Conservation (phyloP, 805 yeast species). For the Lachancea quebecensis region DNA sequence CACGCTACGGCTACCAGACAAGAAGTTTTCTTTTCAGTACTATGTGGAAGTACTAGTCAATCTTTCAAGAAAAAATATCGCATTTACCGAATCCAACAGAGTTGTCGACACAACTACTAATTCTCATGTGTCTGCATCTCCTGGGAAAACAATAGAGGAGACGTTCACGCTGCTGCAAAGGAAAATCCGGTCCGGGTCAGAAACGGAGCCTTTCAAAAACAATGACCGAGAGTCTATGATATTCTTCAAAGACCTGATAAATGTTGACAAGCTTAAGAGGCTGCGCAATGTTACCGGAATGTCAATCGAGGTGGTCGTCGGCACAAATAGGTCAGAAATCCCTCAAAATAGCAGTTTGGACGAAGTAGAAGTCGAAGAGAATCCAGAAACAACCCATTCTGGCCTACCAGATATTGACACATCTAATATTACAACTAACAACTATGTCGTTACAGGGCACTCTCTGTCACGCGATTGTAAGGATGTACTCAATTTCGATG, state of each 20-base stretch:
- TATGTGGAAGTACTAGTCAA: slow-evolving; percentile 80
- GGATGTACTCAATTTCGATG: slow-evolving; percentile 2
- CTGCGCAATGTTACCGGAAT: slow-evolving; percentile 73
- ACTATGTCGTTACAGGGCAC: not conserved
- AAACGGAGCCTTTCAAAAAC: slow-evolving; percentile 5
- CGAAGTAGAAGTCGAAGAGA: too few species aligned
- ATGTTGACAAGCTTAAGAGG: slow-evolving; percentile 73
- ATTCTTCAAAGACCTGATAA: slow-evolving; percentile 42
- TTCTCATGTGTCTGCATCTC: slow-evolving; percentile 1
- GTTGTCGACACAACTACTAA: slow-evolving; percentile 14
- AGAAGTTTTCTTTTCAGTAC: slow-evolving; percentile 70
- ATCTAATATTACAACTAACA: not conserved
- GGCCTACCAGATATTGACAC: not conserved
- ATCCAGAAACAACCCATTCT: too few species aligned
- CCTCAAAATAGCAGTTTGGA: slow-evolving; percentile 4
- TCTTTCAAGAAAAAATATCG: slow-evolving; percentile 52
- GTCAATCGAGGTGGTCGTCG: slow-evolving; percentile 73
- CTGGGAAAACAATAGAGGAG: slow-evolving; percentile 4
- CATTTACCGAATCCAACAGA: slow-evolving; percentile 30
- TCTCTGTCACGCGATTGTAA: not conserved
- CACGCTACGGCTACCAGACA: slow-evolving; percentile 57
- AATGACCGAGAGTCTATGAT: slow-evolving; percentile 25
- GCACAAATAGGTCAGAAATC: slow-evolving; percentile 50
- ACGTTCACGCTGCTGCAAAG: slow-evolving; percentile 4
- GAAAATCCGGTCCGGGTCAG: not conserved